A percentile compares a stretch with the other conserved stretches of the same genome.
phyloP scores from a whole-genome alignment of 202 grass and related monocot genomes.

The Zoysia matrella region DNA sequence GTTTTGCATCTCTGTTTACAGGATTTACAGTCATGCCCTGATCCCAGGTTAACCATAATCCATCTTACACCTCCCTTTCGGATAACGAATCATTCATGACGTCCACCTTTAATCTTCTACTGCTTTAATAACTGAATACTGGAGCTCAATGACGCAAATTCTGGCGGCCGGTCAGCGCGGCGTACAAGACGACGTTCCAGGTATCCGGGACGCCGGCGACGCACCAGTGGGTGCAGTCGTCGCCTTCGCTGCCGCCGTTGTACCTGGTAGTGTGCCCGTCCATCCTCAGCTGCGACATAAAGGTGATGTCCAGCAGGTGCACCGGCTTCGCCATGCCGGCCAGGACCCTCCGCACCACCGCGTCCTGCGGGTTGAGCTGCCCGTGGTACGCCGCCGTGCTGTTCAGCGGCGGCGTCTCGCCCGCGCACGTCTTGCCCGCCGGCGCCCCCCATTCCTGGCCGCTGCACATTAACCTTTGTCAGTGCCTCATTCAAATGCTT shows the following conservation, averaged over 20 bases:
- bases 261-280: constrained; percentile 89
- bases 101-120: too few species aligned
- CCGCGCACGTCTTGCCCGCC: constrained; percentile 52
- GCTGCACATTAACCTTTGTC: constrained; percentile 33
- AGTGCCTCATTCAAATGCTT: too few species aligned
- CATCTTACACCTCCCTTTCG: too few species aligned
- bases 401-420: constrained; percentile 68
- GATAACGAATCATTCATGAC: too few species aligned
- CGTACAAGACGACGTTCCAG: constrained; percentile 86
- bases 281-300: constrained; percentile 77
- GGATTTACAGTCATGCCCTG: too few species aligned
- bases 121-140: too few species aligned
- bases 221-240: constrained; percentile 95
- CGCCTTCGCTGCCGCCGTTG: constrained; percentile 54
- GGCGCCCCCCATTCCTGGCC: constrained; percentile 74
- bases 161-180: constrained; percentile 49
- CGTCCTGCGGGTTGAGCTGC: constrained; percentile 58
- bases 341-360: constrained; percentile 53
- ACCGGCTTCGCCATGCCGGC: constrained; percentile 64
- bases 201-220: constrained; percentile 78
- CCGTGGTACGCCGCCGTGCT: constrained; percentile 53
- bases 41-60: too few species aligned
- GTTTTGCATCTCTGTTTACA: too few species aligned
- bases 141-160: too few species aligned
- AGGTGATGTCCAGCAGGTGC: constrained; percentile 74